Evolutionary conservation across 352 stramenopile species (phyloP).

Genomic region (Plasmopara viticola): DNA sequence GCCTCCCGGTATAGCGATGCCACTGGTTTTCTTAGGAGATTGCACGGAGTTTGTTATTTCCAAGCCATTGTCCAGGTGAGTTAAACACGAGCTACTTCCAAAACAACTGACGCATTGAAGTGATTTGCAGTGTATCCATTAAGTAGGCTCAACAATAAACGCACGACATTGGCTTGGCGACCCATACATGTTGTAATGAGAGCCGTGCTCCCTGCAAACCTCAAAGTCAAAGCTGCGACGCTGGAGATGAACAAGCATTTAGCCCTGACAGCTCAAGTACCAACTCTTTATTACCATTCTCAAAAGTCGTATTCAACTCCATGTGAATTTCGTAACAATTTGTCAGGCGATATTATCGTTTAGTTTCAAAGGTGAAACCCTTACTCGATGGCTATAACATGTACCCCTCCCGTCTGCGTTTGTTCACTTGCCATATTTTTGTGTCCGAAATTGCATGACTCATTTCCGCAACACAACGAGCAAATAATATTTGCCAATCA

Average conservation of each 20-base stretch:
- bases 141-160: conserved; percentile 56
- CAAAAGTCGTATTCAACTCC: conserved; percentile 72
- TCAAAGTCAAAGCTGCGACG: too few species aligned
- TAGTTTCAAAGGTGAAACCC: neutral
- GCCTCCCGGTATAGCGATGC: conserved; percentile 63
- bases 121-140: conserved; percentile 41
- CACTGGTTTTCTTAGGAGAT: conserved; percentile 60
- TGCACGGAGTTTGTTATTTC: too few species aligned
- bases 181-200: too few species aligned
- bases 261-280: conserved; percentile 53
- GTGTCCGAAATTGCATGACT: conserved; percentile 37
- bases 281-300: conserved; percentile 80
- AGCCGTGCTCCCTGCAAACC: too few species aligned
- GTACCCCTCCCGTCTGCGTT: conserved; percentile 16
- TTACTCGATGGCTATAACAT: conserved; percentile 26
- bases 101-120: conserved; percentile 76
- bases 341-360: too few species aligned
- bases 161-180: conserved; percentile 21
- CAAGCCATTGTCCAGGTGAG: conserved; percentile 50
- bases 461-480: conserved; percentile 90
- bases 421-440: conserved; percentile 5
- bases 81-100: conserved; percentile 49
- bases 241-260: too few species aligned
- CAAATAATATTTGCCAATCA: conserved; percentile 93
- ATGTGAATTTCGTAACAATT: conserved; percentile 20